Evolutionary conservation across 2,329 filamentous ascomycete genomes (phyloP).

Genomic region (Arthrobotrys entomopaga): DNA sequence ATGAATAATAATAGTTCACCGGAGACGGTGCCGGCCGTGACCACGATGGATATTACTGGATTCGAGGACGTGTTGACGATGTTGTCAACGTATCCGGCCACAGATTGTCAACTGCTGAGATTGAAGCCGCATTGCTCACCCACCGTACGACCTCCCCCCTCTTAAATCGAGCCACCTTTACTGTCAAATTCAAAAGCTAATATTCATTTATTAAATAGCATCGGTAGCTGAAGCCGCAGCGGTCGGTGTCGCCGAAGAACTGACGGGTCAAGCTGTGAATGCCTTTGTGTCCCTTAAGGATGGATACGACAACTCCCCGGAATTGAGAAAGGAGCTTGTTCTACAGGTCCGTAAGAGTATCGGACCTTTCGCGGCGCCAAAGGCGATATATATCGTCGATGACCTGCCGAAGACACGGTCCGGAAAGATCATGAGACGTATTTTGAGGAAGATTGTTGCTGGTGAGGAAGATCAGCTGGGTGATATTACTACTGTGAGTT

Average conservation of each 20-base stretch:
- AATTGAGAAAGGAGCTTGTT: constrained; percentile 90
- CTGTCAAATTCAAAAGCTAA: background rate
- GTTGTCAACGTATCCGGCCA: constrained; percentile 98
- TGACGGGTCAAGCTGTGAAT: constrained; percentile 96
- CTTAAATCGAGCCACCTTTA: too few species aligned
- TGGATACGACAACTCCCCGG: constrained; percentile 77
- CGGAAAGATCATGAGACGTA: constrained; percentile 98
- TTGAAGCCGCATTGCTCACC: constrained; percentile 95
- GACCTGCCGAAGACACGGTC: constrained; percentile 97
- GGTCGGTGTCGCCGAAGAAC: constrained; percentile 89
- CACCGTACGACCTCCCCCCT: constrained; percentile 68
- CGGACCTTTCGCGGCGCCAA: constrained; percentile 95
- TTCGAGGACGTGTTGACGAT: constrained; percentile 96
- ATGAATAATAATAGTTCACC: constrained; percentile 80
- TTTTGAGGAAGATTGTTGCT: constrained; percentile 94
- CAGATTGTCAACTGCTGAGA: constrained; percentile 94
- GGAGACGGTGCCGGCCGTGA: constrained; percentile 95
- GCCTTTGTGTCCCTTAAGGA: constrained; percentile 95
- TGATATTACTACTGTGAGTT: constrained; percentile 85
- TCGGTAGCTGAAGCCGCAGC: constrained; percentile 93
- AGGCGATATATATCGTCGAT: constrained; percentile 87
- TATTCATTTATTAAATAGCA: constrained; percentile 61
- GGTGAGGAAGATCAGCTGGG: constrained; percentile 97
- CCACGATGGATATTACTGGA: constrained; percentile 99
- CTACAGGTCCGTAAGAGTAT: constrained; percentile 97